Conservation (phyloP, 768 basidiomycete genomes). For the Leccinellum albellum region DNA sequence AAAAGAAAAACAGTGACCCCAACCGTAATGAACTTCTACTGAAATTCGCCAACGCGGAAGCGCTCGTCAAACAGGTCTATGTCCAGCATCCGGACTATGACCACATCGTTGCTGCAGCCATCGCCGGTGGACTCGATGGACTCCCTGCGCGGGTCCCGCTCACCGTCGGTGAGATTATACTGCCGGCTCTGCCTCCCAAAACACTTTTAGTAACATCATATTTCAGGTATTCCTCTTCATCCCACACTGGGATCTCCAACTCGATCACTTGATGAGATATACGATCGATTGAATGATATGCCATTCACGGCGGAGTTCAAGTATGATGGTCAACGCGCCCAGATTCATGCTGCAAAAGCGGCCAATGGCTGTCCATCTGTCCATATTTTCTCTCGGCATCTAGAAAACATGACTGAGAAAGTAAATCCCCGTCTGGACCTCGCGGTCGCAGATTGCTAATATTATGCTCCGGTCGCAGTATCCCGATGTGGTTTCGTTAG, state of each 20-base stretch:
- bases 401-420: slow-evolving; percentile 92
- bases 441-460: slow-evolving; percentile 6
- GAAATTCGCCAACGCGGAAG: slow-evolving; percentile 57
- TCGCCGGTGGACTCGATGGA: slow-evolving; percentile 57
- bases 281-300: slow-evolving; percentile 57
- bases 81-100: slow-evolving; percentile 76
- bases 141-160: slow-evolving; percentile 61
- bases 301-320: slow-evolving; percentile 88
- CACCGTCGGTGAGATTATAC: slow-evolving; percentile 54
- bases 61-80: slow-evolving; percentile 65
- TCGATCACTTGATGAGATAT: slow-evolving; percentile 82
- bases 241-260: slow-evolving; percentile 86
- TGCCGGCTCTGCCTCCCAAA: slow-evolving; percentile 2
- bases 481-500: slow-evolving; percentile 69
- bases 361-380: slow-evolving; percentile 35
- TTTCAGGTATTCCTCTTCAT: slow-evolving; percentile 71
- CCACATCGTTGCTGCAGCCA: slow-evolving; percentile 58
- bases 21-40: slow-evolving; percentile 35
- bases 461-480: slow-evolving; percentile 47
- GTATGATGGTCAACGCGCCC: slow-evolving; percentile 84
- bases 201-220: slow-evolving; percentile 8
- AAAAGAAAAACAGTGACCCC: slow-evolving; percentile 31
- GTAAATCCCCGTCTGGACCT: slow-evolving; percentile 31
- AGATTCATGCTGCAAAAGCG: slow-evolving; percentile 56
- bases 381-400: slow-evolving; percentile 80